Evolutionary conservation across 116 monocot species (phyloP).

Genomic region (Cymodocea nodosa): DNA sequence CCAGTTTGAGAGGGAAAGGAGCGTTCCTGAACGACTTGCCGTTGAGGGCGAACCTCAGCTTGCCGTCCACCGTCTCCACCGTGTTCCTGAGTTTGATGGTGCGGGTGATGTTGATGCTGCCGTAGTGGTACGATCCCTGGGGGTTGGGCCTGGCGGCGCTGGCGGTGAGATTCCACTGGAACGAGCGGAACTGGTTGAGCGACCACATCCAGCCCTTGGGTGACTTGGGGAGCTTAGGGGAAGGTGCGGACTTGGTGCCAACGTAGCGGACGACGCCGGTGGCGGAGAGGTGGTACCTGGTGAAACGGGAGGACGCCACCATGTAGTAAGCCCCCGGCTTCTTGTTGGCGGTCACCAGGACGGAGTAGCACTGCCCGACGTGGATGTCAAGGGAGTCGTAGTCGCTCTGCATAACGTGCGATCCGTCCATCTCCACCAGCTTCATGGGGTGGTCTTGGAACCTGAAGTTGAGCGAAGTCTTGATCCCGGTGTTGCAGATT

Average conservation of each 20-base stretch:
- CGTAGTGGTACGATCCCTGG: constrained; percentile 59
- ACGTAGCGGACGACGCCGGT: constrained; percentile 14
- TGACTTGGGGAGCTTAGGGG: not conserved
- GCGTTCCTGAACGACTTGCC: constrained; percentile 37
- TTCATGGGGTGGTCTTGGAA: constrained; percentile 57
- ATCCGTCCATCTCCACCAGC: constrained; percentile 82
- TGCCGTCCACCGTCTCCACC: constrained; percentile 23
- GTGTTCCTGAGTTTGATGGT: constrained; percentile 42
- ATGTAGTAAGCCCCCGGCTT: constrained; percentile 16
- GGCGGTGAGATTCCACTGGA: constrained; percentile 18
- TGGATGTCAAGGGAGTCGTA: constrained; percentile 69
- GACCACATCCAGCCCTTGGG: constrained; percentile 12
- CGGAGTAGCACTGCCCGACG: constrained; percentile 67
- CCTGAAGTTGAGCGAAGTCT: constrained; percentile 64
- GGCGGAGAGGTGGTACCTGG: not conserved
- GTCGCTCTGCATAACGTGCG: constrained; percentile 57
- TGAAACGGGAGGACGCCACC: constrained; percentile 23
- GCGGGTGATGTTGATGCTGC: constrained; percentile 42
- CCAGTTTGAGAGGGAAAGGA: constrained; percentile 28
- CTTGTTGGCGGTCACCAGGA: constrained; percentile 26
- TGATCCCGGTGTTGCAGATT: constrained; percentile 24
- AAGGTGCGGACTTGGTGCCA: constrained; percentile 9
- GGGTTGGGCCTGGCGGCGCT: constrained; percentile 27
- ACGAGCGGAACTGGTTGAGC: constrained; percentile 12
- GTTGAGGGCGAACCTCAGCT: constrained; percentile 42